Evolutionary conservation across 176 grass and related monocot species (phyloP).

Genomic region (Oryza meridionalis): DNA sequence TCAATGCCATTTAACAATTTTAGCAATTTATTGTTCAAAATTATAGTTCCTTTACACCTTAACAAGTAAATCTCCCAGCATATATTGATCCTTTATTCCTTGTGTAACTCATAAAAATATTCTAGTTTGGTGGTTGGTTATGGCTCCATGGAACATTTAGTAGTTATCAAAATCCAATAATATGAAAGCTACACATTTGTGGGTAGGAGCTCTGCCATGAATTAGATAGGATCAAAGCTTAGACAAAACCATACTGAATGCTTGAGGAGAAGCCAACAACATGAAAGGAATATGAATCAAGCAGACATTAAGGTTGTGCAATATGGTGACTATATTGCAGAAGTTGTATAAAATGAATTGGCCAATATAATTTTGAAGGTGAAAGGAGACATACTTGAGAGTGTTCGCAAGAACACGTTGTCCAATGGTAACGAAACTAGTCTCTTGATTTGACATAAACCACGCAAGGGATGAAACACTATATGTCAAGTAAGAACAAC

Average conservation of each 20-base stretch:
- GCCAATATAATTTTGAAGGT: slow-evolving; percentile 12
- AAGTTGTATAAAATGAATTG: slow-evolving; percentile 17
- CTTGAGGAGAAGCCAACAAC: not conserved
- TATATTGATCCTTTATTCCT: not conserved
- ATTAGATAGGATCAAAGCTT: not conserved
- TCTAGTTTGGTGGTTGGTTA: not conserved
- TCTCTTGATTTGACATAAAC: slow-evolving; percentile 87
- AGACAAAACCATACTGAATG: not conserved
- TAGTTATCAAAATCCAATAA: not conserved
- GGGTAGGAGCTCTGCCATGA: not conserved
- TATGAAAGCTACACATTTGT: not conserved
- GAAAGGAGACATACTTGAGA: slow-evolving; percentile 55
- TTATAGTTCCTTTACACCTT: not conserved
- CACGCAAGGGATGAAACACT: slow-evolving; percentile 77
- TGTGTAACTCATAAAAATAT: not conserved
- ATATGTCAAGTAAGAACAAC: slow-evolving; percentile 31
- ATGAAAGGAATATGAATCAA: not conserved
- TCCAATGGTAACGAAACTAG: slow-evolving; percentile 73
- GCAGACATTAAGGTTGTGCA: not conserved
- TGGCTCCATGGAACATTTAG: not conserved
- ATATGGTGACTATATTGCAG: slow-evolving; percentile 10
- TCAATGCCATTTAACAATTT: not conserved
- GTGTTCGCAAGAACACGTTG: slow-evolving; percentile 71
- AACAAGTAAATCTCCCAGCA: not conserved
- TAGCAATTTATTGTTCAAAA: not conserved